Evolutionary conservation across 805 yeast genomes (phyloP), one percentile per base, ranked within the genome.

Genomic region (Pichia insulana): DNA sequence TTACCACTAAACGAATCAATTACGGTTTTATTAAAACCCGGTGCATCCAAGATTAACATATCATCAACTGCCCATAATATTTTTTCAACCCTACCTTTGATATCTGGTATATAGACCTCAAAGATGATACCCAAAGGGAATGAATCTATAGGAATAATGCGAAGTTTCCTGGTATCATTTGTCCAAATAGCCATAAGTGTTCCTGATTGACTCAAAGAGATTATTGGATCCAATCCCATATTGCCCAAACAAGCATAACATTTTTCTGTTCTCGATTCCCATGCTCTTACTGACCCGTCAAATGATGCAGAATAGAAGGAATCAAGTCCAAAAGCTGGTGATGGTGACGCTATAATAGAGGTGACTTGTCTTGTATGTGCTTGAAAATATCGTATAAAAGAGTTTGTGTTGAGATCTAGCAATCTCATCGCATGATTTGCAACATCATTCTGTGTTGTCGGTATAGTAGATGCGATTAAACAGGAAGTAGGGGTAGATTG

Each of bases 191-290:
- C 96, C 61, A 87, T 79, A 0, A 89, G 83, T 8, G 80, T 64
- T 1, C 96, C 96, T 31, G 83, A 74, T 2, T 96, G 92, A 62
- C 90, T 97, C 51, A 78, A 75, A 0, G 92, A 83, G 11, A 81
- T 67, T 22, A 77, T 61, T n/a, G 42, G 36, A 19, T 31, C 28
- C 7, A 16, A 20, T 7, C 39, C 41, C 40, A 39, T 26, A 4
- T 17, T 6, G 5, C 41, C 27, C 7, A 43, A n/a, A 20, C 43
- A 44, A 15, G 43, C 34, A 25, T 26, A 36, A 18, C 45, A 45
- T 44, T 74, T 70, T 2, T 84, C 68, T 0, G 82, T 68, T 50
- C 90, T 67, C 20, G 83, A 58, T 62, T 92, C 97, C 98, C 98
- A 92, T 7, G 84, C 51, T 49, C 92, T 75, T 1, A 88, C 83